A percentile compares a stretch with the other conserved stretches of the same genome.
Evolutionary conservation across 352 stramenopile genomes (phyloP).

Genomic region (Discostella stelligera): DNA sequence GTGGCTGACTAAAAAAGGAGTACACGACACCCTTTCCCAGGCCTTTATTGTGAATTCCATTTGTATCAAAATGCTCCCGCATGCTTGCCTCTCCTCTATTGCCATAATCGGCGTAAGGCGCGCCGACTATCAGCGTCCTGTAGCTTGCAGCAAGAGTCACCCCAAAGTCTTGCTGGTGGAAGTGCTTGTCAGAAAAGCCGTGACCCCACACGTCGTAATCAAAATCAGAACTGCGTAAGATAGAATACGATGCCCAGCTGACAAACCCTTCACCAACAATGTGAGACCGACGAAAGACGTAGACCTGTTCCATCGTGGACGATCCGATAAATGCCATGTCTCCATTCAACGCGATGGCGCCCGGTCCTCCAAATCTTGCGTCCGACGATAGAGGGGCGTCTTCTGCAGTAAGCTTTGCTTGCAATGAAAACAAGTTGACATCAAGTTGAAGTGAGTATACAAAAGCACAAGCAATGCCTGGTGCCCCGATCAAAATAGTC

Average conservation of each 20-base stretch:
- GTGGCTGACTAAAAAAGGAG: slow-evolving; percentile 67
- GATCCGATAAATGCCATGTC: slow-evolving; percentile 90
- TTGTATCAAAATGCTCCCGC: slow-evolving; percentile 66
- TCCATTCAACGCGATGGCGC: slow-evolving; percentile 83
- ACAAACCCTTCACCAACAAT: slow-evolving; percentile 36
- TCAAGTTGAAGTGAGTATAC: slow-evolving; percentile 37
- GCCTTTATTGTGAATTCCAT: slow-evolving; percentile 64
- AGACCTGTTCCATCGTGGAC: slow-evolving; percentile 74
- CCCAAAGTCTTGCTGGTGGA: slow-evolving; percentile 89
- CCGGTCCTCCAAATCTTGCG: slow-evolving; percentile 46
- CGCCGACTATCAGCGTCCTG: slow-evolving; percentile 88
- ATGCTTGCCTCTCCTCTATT: slow-evolving; percentile 55
- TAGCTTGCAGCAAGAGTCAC: slow-evolving; percentile 84
- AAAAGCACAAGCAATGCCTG: slow-evolving; percentile 48
- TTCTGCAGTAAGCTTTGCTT: slow-evolving; percentile 29
- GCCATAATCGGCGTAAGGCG: slow-evolving; percentile 86
- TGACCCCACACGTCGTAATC: slow-evolving; percentile 81
- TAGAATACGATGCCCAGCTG: slow-evolving; percentile 63
- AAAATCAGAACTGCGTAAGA: slow-evolving; percentile 85
- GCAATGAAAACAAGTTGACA: slow-evolving; percentile 31
- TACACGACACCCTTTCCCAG: slow-evolving; percentile 77
- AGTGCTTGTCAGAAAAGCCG: slow-evolving; percentile 66
- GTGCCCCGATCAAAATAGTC: slow-evolving; percentile 66
- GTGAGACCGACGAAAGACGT: slow-evolving; percentile 75
- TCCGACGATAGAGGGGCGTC: slow-evolving; percentile 43